Base-by-base conservation (phyloP, 257 asterid species). In the Penstemon eatonii region DNA sequence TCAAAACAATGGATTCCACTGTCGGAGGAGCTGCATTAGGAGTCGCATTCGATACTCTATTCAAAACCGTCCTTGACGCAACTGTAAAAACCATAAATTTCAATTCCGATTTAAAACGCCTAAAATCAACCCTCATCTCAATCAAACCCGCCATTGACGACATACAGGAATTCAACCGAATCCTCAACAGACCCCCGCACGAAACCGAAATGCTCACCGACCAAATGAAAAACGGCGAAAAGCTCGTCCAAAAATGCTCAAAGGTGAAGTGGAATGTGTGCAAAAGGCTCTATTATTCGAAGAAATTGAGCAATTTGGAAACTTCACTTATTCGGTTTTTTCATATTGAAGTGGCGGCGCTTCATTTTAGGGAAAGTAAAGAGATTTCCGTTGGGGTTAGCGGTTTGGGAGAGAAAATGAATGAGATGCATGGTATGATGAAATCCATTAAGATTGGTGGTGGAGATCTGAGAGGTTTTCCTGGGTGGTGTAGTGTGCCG, bases 401-500 rank as follows among this genome's bases (percentile, higher is more conserved):
- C 3, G 66, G 40, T 8, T 6, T 63, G 44, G 53, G 53, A 0
- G 71, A 53, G 19, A 79, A 63, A 33, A 1, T 76, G 8, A 75
- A 75, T 10, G 49, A 69, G 39, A 5, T 74, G 8, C 10, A 38
- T 2, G 2, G 37, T 0, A 10, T 65, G 13, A 0, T 75, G 42
- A 66, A 42, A 25, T 25, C 33, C 3, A 25, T 1, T 25, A 25
- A 2, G 33, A 25, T 25, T 25, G 54, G 15, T 4, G 18, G 15
- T 13, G 15, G 54, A 11, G 54, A 9, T 49, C 10, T 10, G n/a
- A 49, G 54, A 15, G 54, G 15, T 12, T 49, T 49, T 49, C 13
- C 15, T 25, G 79, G 76, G 4, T 67, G 71, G 41, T 65, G 71
- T 46, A 37, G 59, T 36, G 63, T 63, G 41, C 81, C 84, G 1